These are phyloP conservation scores for Pythium dissotocum DNA, from an alignment of 352 stramenopile species.

Conservation along the genomic window DNA sequence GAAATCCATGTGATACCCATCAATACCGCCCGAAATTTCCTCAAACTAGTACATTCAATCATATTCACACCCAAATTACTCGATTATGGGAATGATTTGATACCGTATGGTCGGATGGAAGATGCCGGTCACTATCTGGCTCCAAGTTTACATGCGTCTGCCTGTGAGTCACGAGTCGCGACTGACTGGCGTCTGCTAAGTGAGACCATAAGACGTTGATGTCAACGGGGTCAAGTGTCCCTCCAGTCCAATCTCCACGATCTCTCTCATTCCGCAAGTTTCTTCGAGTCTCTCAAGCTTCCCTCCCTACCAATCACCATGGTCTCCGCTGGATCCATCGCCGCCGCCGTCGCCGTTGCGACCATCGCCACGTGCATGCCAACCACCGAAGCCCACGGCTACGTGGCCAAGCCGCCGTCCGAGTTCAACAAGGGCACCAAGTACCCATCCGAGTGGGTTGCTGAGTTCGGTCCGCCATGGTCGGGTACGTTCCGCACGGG, in stretches of 20 bases:
- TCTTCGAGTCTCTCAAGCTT: constrained; percentile 12
- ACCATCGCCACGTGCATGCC: constrained; percentile 1
- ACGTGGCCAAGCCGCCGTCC: constrained; percentile 6
- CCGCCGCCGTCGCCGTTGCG: not conserved
- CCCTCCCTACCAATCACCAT: constrained; percentile 22
- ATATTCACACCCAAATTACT: no score
- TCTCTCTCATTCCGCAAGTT: not conserved
- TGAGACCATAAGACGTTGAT: not conserved
- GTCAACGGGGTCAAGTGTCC: not conserved
- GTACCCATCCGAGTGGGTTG: constrained; percentile 7
- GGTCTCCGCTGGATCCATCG: not conserved
- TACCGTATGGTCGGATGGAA: no score
- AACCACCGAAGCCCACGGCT: constrained; percentile 4
- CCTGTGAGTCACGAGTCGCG: no score
- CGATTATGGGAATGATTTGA: no score
- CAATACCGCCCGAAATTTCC: no score
- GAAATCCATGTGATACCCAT: no score
- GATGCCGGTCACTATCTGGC: no score
- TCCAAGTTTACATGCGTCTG: no score
- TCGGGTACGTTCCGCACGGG: constrained; percentile 13
- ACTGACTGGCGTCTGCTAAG: not conserved
- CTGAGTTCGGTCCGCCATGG: constrained; percentile 13
- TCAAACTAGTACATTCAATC: no score
- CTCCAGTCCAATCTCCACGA: no score
- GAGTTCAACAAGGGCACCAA: constrained; percentile 21